phyloP scores from a whole-genome alignment of 1,284 basidiomycete species.

The Leccinum pachyderme region DNA sequence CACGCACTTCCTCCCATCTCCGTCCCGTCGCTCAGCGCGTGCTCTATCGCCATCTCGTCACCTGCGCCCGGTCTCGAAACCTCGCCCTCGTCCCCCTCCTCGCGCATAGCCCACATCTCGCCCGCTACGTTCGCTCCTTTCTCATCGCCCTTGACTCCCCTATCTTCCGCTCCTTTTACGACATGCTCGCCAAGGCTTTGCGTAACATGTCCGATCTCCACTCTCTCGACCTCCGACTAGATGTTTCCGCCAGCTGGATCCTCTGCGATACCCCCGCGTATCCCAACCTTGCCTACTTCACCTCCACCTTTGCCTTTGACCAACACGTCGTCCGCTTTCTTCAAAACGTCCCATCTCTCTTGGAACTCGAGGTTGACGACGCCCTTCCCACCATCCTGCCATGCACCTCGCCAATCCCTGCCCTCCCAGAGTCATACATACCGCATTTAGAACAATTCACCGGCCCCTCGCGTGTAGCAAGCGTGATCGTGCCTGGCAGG shows the following conservation, averaged over 20 bases:
- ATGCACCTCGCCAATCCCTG: slow-evolving; percentile 16
- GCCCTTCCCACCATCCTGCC: slow-evolving; percentile 29
- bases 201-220: slow-evolving; percentile 55
- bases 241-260: slow-evolving; percentile 51
- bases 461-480: slow-evolving; percentile 55
- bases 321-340: slow-evolving; percentile 56
- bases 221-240: slow-evolving; percentile 56
- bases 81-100: slow-evolving; percentile 53
- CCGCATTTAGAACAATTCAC: slow-evolving; percentile 56
- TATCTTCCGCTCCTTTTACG: slow-evolving; percentile 47
- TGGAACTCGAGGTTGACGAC: slow-evolving; percentile 55
- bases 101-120: slow-evolving; percentile 49
- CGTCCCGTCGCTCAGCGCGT: slow-evolving; percentile 51
- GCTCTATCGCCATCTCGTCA: slow-evolving; percentile 57
- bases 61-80: slow-evolving; percentile 45
- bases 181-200: slow-evolving; percentile 49
- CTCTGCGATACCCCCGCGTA: slow-evolving; percentile 42
- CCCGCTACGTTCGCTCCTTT: slow-evolving; percentile 58
- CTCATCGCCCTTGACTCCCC: slow-evolving; percentile 48
- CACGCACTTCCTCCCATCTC: slow-evolving; percentile 43
- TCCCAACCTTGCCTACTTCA: slow-evolving; percentile 51
- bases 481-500: slow-evolving; percentile 56
- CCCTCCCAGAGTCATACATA: slow-evolving; percentile 40
- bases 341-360: slow-evolving; percentile 46
- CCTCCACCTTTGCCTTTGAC: slow-evolving; percentile 60